Evolutionary conservation across 345 rosid species (phyloP), one percentile per base, ranked within the genome.

Genomic region (Eucalyptus brandiana): DNA sequence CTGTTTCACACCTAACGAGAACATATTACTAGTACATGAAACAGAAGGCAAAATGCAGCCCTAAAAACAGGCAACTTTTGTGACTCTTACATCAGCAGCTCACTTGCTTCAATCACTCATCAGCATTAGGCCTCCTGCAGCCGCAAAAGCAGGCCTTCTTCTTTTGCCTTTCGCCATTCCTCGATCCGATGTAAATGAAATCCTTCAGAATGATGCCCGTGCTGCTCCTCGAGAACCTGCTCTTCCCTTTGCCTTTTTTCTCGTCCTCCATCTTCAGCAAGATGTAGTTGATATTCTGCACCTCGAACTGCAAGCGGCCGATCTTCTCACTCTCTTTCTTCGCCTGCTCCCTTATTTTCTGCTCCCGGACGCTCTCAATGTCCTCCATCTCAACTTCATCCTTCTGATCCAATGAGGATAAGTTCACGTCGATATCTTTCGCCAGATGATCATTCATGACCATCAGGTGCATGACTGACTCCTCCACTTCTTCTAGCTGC

Each of bases 221-320:
- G 88, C 90, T 93, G 87, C 92, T 92, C 88, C 90, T 95, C 0
- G 94, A 91, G 90, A 95, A 92, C 89, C 88, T 91, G 88, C 89
- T 72, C 88, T 92, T 96, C 87, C 92, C 96, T 89, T 90, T 93
- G 89, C 67, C 50, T 24, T 94, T 96, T 89, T 89, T 93, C 90
- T 95, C 97, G 17, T 92, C 97, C 89, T 97, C 98, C 40, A 96
- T 94, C 94, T 95, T 95, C 90, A 94, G 92, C 91, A 97, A 87
- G 87, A 95, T 83, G 90, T 92, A 91, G 89, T 95, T 96, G 48
- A 97, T 89, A 91, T 92, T 94, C 93, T 96, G 97, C 94, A 97
- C 94, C 91, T 97, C 97, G 87, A 95, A 91, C 93, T 93, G 96
- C 95, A 97, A 51, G 88, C 93, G 90, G 67, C 96, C 97, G 3